phyloP scores from a whole-genome alignment of 2,329 filamentous ascomycete species.

The Alternaria burnsii region DNA sequence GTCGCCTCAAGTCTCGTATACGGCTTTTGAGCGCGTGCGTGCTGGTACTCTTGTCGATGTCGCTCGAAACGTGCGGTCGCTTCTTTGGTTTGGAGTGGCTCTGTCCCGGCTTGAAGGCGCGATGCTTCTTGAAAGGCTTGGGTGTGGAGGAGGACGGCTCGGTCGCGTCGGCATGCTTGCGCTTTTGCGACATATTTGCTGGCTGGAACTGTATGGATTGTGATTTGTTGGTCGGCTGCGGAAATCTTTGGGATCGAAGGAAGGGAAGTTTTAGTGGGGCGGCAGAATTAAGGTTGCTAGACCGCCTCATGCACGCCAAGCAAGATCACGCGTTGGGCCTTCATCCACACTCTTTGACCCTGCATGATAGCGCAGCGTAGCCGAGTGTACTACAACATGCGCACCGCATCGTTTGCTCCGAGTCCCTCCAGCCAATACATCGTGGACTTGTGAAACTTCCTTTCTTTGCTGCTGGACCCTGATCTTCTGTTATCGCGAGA shows the following conservation, averaged over 20 bases:
- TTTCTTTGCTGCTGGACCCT: background rate
- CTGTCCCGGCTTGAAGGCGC: constrained; percentile 29
- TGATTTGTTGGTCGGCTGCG: constrained; percentile 5
- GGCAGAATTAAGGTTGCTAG: constrained; percentile 29
- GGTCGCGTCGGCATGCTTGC: constrained; percentile 40
- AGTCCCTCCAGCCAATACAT: background rate
- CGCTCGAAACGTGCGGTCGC: constrained; percentile 32
- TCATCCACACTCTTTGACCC: constrained; percentile 18
- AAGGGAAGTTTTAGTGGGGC: constrained; percentile 46
- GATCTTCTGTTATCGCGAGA: background rate
- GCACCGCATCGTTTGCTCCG: background rate
- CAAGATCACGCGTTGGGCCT: constrained; percentile 32
- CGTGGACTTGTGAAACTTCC: background rate
- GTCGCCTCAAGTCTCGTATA: constrained; percentile 72
- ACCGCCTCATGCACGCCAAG: constrained; percentile 32
- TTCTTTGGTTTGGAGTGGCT: constrained; percentile 25
- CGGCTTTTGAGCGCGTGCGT: constrained; percentile 74
- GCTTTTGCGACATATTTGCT: constrained; percentile 47
- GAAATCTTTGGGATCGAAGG: constrained; percentile 11
- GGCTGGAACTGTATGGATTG: background rate
- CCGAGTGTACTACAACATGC: background rate
- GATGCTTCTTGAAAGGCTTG: constrained; percentile 36
- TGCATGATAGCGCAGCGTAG: background rate
- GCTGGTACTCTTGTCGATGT: constrained; percentile 40
- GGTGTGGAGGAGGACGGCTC: constrained; percentile 22